A percentile compares a stretch with the other conserved stretches of the same genome.
Evolutionary conservation across 208 protist species (phyloP).

Genomic region (Trypanosoma lewisi): DNA sequence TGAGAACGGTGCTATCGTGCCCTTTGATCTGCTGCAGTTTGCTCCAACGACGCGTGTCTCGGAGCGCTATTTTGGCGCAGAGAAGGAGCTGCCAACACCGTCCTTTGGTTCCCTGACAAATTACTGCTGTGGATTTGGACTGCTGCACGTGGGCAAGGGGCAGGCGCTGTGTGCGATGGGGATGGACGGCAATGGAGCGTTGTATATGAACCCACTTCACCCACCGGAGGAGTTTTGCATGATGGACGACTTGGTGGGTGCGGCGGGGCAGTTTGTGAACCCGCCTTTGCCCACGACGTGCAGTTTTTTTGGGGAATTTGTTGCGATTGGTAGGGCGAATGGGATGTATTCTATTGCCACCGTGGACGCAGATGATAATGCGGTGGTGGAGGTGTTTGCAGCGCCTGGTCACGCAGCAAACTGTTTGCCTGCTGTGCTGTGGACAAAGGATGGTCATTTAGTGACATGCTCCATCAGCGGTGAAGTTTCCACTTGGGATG

Average conservation of each 20-base stretch:
- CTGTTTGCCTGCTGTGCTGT: slow-evolving; percentile 60
- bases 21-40: slow-evolving; percentile 29
- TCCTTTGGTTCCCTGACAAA: slow-evolving; percentile 51
- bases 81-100: slow-evolving; percentile 10
- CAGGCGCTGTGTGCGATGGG: slow-evolving; percentile 45
- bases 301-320: slow-evolving; percentile 20
- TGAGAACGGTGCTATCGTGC: slow-evolving; percentile 63
- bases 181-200: slow-evolving; percentile 57
- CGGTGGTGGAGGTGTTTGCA: slow-evolving; percentile 29
- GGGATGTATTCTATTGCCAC: slow-evolving; percentile 55
- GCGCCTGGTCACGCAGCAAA: slow-evolving; percentile 67
- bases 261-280: slow-evolving; percentile 54
- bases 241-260: slow-evolving; percentile 23
- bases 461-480: slow-evolving; percentile 74
- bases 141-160: slow-evolving; percentile 29
- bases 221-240: slow-evolving; percentile 15
- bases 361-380: not conserved
- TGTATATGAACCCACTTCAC: slow-evolving; percentile 34
- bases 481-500: slow-evolving; percentile 70
- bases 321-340: slow-evolving; percentile 62
- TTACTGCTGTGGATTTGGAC: slow-evolving; percentile 37
- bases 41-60: slow-evolving; percentile 25
- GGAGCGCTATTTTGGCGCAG: slow-evolving; percentile 37
- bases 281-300: slow-evolving; percentile 68
- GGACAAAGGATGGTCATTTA: slow-evolving; percentile 30